Evolutionary conservation across 805 yeast genomes (phyloP).

Genomic region (Wickerhamiella vanderwaltii): DNA sequence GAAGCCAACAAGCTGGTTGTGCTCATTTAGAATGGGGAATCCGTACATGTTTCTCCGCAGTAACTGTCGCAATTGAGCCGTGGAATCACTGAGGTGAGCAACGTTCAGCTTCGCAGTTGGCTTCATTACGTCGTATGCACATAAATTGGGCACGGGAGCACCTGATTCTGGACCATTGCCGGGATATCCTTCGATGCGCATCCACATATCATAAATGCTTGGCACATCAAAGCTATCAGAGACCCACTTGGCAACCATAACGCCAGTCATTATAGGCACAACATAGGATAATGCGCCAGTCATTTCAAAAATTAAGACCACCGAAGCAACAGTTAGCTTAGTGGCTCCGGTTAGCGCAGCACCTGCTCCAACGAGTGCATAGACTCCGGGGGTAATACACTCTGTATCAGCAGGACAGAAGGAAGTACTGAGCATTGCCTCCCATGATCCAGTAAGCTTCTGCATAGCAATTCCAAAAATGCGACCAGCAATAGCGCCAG

Average conservation of each 20-base stretch:
- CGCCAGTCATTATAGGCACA: slow-evolving; percentile 75
- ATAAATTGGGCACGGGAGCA: slow-evolving; percentile 9
- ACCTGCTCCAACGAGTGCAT: slow-evolving; percentile 82
- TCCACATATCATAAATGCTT: slow-evolving; percentile 49
- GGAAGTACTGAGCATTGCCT: slow-evolving; percentile 17
- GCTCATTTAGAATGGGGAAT: slow-evolving; percentile 9
- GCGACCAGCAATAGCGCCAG: slow-evolving; percentile 90
- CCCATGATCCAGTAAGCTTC: slow-evolving; percentile 42
- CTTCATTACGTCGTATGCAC: slow-evolving; percentile 11
- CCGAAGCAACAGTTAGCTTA: slow-evolving; percentile 66
- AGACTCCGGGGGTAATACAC: slow-evolving; percentile 75
- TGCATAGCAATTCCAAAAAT: slow-evolving; percentile 69
- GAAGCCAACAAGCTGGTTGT: slow-evolving; percentile 10
- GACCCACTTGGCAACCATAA: slow-evolving; percentile 60
- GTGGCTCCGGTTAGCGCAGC: slow-evolving; percentile 72
- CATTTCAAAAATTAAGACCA: slow-evolving; percentile 67
- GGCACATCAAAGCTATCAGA: slow-evolving; percentile 45
- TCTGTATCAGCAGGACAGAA: slow-evolving; percentile 34
- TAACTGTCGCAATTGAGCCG: slow-evolving; percentile 1
- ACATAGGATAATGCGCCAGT: slow-evolving; percentile 81
- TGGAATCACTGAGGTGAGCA: slow-evolving; percentile 6
- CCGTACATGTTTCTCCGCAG: slow-evolving; percentile 6
- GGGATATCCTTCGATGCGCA: neutral
- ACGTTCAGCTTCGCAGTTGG: slow-evolving; percentile 1
- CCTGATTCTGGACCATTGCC: neutral